Base-by-base conservation (phyloP, 257 asterid species). In the Ocimum tenuiflorum region DNA sequence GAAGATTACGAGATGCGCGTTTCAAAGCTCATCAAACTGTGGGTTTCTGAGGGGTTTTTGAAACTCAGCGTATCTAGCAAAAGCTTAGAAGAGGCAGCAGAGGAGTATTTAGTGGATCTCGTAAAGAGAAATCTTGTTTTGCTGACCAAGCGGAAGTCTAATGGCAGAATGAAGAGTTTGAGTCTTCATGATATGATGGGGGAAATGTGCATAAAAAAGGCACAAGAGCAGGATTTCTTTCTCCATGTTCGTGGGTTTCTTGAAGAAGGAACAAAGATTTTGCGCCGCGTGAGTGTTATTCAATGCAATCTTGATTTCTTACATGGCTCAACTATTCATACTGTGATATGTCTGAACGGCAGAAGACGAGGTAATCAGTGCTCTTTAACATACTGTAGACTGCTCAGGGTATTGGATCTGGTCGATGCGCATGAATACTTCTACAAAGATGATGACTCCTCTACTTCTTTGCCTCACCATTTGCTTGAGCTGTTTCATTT, bases 11-110 rank as follows among this genome's bases (percentile, higher is more conserved):
- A 57, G 47, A 57, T 57, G 46, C 63, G 47, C 3, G 63, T 57
- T 47, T 57, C 63, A 10, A 57, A 35, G 47, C 63, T 57, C 63
- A 8, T 57, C 31, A 57, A 57, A 35, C 63, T 57, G 27, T 57
- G 63, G 63, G 47, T 57, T 1, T 43, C 63, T 4, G 63, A 57
- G 45, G 63, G 63, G 10, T 57, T 57, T 35, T 2, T 57, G 63
- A 57, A 57, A 3, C 29, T 15, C 1, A 35, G 63, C 35, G 47
- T 23, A 8, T 33, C 63, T 0, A 35, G 11, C 15, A 56, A 56
- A 56, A 33, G 29, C 63, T 18, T 11, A 3, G 63, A 57, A 57
- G 63, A 57, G 8, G 19, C 13, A 0, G 47, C 47, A 9, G 47
- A 57, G 10, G 63, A 57, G 29, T 57, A 57, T 35, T 17, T 57